Evolutionary conservation across 805 yeast genomes (phyloP).

Genomic region (Groenewaldozyma salmanticensis): DNA sequence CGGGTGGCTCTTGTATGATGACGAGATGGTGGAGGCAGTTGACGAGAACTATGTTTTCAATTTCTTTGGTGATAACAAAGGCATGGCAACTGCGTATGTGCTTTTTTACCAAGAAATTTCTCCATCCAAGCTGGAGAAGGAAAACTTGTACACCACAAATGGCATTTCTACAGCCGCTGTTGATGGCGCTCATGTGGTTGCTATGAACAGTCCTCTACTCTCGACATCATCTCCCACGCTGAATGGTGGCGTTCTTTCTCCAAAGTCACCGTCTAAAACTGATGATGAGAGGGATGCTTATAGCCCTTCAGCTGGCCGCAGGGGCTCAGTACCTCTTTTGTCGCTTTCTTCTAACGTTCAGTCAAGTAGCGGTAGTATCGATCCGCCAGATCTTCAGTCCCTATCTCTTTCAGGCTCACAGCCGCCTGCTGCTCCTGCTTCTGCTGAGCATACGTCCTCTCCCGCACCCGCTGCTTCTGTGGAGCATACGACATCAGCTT

Average conservation of each 20-base stretch:
- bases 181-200: conserved; percentile 1
- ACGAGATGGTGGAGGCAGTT: conserved; percentile 85
- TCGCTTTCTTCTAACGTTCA: no score
- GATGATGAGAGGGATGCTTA: conserved; percentile 9
- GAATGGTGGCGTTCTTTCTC: background rate
- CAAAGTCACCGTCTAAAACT: conserved; percentile 1
- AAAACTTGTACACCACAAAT: conserved; percentile 21
- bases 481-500: no score
- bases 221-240: background rate
- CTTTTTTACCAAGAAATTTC: conserved; percentile 60
- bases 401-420: no score
- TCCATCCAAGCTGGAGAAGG: conserved; percentile 16
- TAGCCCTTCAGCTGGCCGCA: no score
- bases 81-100: conserved; percentile 86
- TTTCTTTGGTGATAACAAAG: conserved; percentile 82
- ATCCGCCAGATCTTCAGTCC: no score
- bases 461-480: no score
- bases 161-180: conserved; percentile 17
- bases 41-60: conserved; percentile 73
- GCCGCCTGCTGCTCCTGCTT: no score
- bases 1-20: conserved; percentile 92
- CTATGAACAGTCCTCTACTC: conserved; percentile 1
- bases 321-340: no score
- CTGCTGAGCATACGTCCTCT: no score
- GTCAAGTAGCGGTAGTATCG: no score